Evolutionary conservation across 495 filamentous ascomycete genomes (phyloP).

Genomic region (Neurospora sp.): DNA sequence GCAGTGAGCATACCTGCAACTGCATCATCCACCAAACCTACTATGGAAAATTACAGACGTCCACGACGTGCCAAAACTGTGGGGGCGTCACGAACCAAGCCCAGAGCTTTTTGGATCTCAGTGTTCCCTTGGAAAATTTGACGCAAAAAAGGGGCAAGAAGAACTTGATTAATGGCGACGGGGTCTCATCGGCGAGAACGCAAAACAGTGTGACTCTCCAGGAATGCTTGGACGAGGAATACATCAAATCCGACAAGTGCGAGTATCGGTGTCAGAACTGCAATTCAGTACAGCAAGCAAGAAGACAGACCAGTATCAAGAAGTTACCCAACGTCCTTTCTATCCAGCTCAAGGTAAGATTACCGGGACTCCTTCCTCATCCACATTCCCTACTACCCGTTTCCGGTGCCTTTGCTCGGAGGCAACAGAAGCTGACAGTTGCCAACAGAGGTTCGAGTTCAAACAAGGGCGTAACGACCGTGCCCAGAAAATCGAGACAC

Average conservation of each 20-base stretch:
- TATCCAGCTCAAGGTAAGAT: slow-evolving; percentile 76
- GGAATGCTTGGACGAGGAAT: slow-evolving; percentile 70
- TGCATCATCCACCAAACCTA: slow-evolving; percentile 87
- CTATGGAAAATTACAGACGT: slow-evolving; percentile 78
- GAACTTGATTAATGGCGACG: slow-evolving; percentile 19
- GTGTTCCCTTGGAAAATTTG: slow-evolving; percentile 62
- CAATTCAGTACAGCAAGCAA: slow-evolving; percentile 58
- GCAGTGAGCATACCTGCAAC: slow-evolving; percentile 55
- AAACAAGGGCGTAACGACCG: slow-evolving; percentile 46
- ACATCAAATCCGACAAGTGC: slow-evolving; percentile 64
- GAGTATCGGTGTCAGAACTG: slow-evolving; percentile 77
- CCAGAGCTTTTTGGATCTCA: slow-evolving; percentile 81
- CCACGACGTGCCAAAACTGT: slow-evolving; percentile 78
- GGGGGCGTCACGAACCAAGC: slow-evolving; percentile 64
- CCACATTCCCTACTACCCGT: not conserved
- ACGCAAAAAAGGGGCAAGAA: slow-evolving; percentile 42
- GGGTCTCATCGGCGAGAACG: slow-evolving; percentile 12
- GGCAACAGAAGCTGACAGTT: not conserved
- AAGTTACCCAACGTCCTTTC: slow-evolving; percentile 76
- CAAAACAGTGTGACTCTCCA: slow-evolving; percentile 44
- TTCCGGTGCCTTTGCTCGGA: not conserved
- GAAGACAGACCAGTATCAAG: slow-evolving; percentile 70
- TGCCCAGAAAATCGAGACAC: slow-evolving; percentile 69
- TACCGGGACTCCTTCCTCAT: not conserved
- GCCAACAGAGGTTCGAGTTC: slow-evolving; percentile 64